Evolutionary conservation across 2,329 filamentous ascomycete species (phyloP).

Genomic region (Ascochyta clinopodiicola): DNA sequence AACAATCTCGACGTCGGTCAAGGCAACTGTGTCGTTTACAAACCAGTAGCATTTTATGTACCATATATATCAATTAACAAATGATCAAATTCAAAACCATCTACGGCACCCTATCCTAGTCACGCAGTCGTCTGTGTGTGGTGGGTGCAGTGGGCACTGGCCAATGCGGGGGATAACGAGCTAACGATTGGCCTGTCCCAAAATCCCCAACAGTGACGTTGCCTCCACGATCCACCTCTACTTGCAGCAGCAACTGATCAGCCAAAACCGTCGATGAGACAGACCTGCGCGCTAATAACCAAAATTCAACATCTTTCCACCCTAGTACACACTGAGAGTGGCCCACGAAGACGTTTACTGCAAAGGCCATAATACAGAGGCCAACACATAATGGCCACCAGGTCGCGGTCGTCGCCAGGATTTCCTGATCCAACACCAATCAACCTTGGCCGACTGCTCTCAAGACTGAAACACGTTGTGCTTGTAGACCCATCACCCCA

Average conservation of each 20-base stretch:
- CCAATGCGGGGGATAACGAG: slow-evolving; percentile 1
- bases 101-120: no score
- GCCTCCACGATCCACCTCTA: neutral
- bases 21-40: neutral
- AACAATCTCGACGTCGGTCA: neutral
- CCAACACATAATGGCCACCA: slow-evolving; percentile 24
- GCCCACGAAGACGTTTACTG: no score
- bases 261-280: neutral
- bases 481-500: slow-evolving; percentile 66
- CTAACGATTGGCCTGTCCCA: neutral
- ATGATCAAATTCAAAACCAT: neutral
- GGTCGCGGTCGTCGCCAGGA: slow-evolving; percentile 30
- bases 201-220: slow-evolving; percentile 11
- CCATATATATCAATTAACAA: neutral
- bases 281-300: neutral
- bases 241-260: neutral
- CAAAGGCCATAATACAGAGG: neutral
- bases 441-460: slow-evolving; percentile 69
- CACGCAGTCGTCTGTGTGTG: neutral
- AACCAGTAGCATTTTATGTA: neutral
- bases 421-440: slow-evolving; percentile 40
- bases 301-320: neutral
- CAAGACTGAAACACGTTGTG: slow-evolving; percentile 69
- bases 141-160: neutral
- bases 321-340: neutral